phyloP scores from a whole-genome alignment of 495 filamentous ascomycete species.

The Talaromyces proteolyticus region DNA sequence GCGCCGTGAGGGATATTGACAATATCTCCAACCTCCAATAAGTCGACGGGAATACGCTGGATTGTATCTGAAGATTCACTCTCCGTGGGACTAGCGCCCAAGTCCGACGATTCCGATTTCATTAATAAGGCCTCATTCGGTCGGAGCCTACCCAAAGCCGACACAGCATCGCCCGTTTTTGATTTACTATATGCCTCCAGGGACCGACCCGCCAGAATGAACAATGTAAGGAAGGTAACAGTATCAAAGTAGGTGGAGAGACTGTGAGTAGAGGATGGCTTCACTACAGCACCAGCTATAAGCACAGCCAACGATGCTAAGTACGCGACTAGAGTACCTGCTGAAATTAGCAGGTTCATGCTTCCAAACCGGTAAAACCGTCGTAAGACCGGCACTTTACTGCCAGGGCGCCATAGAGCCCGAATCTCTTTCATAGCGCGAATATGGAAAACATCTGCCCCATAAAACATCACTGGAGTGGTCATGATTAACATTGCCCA shows the following conservation, averaged over 20 bases:
- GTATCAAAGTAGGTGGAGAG: constrained; percentile 84
- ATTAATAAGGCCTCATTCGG: constrained; percentile 69
- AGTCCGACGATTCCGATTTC: neutral
- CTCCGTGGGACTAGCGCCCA: no score
- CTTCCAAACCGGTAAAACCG: constrained; percentile 91
- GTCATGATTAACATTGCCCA: constrained; percentile 82
- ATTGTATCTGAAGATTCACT: constrained; percentile 15
- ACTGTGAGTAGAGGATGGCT: constrained; percentile 29
- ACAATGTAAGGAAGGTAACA: constrained; percentile 89
- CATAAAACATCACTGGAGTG: constrained; percentile 86
- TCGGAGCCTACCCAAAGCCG: constrained; percentile 68
- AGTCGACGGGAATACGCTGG: constrained; percentile 55
- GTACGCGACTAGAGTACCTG: constrained; percentile 87
- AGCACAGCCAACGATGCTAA: constrained; percentile 76
- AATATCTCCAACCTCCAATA: constrained; percentile 77
- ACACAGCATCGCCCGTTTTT: constrained; percentile 83
- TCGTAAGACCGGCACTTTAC: constrained; percentile 64
- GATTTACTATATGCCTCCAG: constrained; percentile 93
- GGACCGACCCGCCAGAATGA: constrained; percentile 73
- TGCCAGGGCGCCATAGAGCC: constrained; percentile 75
- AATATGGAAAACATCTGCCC: constrained; percentile 79
- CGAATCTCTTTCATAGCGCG: constrained; percentile 74
- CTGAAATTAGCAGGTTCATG: constrained; percentile 91
- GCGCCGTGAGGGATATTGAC: constrained; percentile 72
- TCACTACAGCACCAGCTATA: constrained; percentile 55